phyloP scores from a whole-genome alignment of 495 filamentous ascomycete genomes.

The Annulohypoxylon stygium region DNA sequence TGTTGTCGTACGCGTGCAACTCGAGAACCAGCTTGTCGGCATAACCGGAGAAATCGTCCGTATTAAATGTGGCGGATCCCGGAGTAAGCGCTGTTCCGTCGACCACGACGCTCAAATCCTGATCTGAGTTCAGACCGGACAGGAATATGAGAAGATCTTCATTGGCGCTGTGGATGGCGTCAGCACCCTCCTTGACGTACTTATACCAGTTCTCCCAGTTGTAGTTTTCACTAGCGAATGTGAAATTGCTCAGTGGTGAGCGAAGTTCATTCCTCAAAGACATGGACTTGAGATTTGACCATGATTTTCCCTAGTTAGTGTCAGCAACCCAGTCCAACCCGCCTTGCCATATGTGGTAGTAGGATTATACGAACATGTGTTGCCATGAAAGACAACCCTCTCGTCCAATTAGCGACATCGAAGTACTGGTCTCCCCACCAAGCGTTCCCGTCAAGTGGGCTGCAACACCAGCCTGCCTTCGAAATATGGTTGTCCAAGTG shows the following conservation, averaged over 20 bases:
- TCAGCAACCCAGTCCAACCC: constrained; percentile 12
- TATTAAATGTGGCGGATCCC: constrained; percentile 57
- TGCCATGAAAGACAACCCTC: constrained; percentile 67
- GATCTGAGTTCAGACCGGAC: constrained; percentile 68
- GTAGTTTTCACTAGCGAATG: constrained; percentile 55
- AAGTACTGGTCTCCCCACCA: constrained; percentile 72
- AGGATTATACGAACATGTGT: constrained; percentile 55
- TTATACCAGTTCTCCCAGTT: constrained; percentile 67
- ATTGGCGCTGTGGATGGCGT: constrained; percentile 63
- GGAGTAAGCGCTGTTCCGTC: constrained; percentile 57
- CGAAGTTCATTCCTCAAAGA: constrained; percentile 70
- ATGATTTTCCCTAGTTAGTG: constrained; percentile 55
- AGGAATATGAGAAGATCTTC: constrained; percentile 68
- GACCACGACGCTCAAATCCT: constrained; percentile 61
- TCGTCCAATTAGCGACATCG: constrained; percentile 65
- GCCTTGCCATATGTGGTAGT: not conserved
- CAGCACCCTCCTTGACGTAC: constrained; percentile 59
- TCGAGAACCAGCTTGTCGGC: constrained; percentile 70
- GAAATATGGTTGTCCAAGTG: constrained; percentile 73
- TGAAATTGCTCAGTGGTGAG: constrained; percentile 45
- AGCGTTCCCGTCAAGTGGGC: constrained; percentile 64
- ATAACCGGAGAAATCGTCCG: constrained; percentile 57
- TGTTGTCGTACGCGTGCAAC: constrained; percentile 70
- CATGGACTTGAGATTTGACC: constrained; percentile 63
- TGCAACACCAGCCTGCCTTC: constrained; percentile 70